Base-by-base conservation (phyloP, 805 yeast genomes). In the Sungouiozyma intestinalis region DNA sequence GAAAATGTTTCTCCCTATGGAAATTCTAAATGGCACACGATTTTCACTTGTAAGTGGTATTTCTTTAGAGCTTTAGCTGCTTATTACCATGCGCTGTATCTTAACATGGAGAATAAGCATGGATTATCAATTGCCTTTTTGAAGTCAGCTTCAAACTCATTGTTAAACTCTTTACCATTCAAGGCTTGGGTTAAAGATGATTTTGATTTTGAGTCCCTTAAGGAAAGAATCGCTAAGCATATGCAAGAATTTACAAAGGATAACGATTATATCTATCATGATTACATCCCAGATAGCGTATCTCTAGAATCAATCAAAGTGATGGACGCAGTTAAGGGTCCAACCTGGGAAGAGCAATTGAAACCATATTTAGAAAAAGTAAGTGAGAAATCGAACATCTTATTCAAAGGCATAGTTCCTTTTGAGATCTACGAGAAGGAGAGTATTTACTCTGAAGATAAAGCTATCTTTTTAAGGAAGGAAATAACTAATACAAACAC, bases 201-300 rank as follows among this genome's bases (percentile, higher is more conserved):
- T 7, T 60, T 50, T 24, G 69, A 67, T 40, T 55, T 55, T 32
- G 61, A 60, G 16, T 46, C 52, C 1, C 54, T 62, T 34, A 57
- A 62, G 33, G 56, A 63, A 2, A 43, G 61, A 3, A 47, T 60
- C 4, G 70, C 67, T 15, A 61, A 59, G 14, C 66, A 69, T 39
- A 47, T 66, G 13, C 58, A 58, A 20, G 51, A 60, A 2, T 51
- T 85, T 50, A 77, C 73, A 19, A 86, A 83, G 50, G 97, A 90
- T 55, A 90, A 90, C 54, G 97, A 90, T 57, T 81, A 77, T 52
- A 85, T 90, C 32, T 90, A 85, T 56, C 95, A 92, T 60, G 90
- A 82, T 16, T 53, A 69, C 1, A 66, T 88, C 13, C 95, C 96
- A 1, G 66, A 74, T 3, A 62, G 63, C 24, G 74, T 48, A 2